phyloP scores from a whole-genome alignment of 2,329 filamentous ascomycete species.

The Fusarium armeniacum region DNA sequence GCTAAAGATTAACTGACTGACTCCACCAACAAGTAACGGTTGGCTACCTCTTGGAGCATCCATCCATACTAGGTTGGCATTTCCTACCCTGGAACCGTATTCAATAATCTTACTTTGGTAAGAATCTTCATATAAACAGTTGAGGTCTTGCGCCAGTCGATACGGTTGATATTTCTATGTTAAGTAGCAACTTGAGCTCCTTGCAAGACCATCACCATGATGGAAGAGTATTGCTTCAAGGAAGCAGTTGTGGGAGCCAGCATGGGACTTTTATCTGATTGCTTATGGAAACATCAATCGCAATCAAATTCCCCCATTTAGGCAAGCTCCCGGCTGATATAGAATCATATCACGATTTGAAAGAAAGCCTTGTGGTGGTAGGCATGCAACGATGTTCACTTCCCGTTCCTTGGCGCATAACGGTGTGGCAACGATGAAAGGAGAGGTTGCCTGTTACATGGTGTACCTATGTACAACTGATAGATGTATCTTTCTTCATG shows the following conservation, averaged over 20 bases:
- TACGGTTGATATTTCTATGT: not conserved
- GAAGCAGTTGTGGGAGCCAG: not conserved
- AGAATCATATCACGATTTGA: not conserved
- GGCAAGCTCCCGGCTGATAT: not conserved
- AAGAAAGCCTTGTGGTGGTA: not conserved
- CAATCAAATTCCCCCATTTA: not conserved
- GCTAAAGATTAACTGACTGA: conserved; percentile 21
- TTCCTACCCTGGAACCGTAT: conserved; percentile 2
- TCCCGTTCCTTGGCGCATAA: not conserved
- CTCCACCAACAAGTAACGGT: conserved; percentile 6
- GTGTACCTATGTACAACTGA: not conserved
- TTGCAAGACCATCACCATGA: not conserved
- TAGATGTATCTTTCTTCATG: not conserved
- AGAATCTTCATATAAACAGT: not conserved
- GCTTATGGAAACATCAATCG: not conserved
- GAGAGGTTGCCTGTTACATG: not conserved
- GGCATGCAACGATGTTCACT: not conserved
- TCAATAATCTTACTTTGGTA: not conserved
- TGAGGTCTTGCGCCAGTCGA: no score
- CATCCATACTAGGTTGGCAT: not conserved
- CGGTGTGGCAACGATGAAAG: not conserved
- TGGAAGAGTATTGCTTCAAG: not conserved
- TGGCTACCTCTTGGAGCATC: not conserved
- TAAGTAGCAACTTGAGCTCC: not conserved
- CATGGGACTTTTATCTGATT: not conserved